A percentile compares a stretch with the other conserved stretches of the same genome.
phyloP scores from a whole-genome alignment of 129 eudicot genomes.

The Chrysanthemum seticuspe region DNA sequence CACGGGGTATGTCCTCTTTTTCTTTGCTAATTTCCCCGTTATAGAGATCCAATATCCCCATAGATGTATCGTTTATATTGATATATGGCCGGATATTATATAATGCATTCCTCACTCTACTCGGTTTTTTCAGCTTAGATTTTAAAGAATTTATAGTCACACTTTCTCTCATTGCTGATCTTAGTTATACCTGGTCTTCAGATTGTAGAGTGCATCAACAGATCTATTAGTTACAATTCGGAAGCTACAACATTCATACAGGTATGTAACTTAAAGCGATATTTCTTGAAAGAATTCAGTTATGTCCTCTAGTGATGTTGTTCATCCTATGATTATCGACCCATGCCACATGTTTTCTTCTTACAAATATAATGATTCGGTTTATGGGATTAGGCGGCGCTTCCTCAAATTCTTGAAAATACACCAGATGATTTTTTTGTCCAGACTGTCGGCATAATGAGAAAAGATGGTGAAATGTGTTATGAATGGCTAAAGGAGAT shows the following conservation, averaged over 20 bases:
- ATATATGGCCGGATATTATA: not conserved
- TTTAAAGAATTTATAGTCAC: not conserved
- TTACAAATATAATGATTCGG: not conserved
- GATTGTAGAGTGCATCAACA: constrained; percentile 48
- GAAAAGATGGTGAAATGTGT: constrained; percentile 42
- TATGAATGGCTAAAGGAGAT: constrained; percentile 44
- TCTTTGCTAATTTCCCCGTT: not conserved
- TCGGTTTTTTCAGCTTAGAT: constrained; percentile 3
- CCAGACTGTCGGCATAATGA: constrained; percentile 32
- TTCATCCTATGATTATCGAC: not conserved
- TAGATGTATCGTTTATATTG: constrained; percentile 2
- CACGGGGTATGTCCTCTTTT: constrained; percentile 37
- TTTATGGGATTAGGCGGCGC: constrained; percentile 47
- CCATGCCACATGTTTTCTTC: constrained; percentile 6
- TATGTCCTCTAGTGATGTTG: constrained; percentile 12
- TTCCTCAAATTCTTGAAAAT: constrained; percentile 56
- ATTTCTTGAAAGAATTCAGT: not conserved
- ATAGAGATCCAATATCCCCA: not conserved
- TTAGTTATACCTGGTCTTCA: constrained; percentile 20
- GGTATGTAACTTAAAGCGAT: constrained; percentile 25
- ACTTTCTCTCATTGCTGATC: not conserved
- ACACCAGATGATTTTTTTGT: constrained; percentile 45
- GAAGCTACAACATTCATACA: constrained; percentile 58
- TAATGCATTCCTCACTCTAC: not conserved
- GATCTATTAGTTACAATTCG: constrained; percentile 36